phyloP scores from a whole-genome alignment of 2,329 filamentous ascomycete genomes.

The Niveomyces coronatus region DNA sequence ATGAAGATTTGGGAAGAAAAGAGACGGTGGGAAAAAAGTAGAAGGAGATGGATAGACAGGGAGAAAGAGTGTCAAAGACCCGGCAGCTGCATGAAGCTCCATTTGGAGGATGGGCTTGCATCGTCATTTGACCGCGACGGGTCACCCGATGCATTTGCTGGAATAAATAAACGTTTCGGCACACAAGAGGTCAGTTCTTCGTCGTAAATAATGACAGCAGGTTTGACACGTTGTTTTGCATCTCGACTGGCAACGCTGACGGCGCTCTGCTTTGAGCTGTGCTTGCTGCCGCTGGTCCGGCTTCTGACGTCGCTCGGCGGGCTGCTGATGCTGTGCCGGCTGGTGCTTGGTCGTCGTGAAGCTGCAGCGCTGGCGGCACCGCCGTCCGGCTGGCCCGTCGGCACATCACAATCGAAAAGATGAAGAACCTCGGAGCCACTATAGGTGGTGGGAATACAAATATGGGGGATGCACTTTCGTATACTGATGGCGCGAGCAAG shows the following conservation, averaged over 20 bases:
- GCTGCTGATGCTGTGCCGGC: constrained; percentile 8
- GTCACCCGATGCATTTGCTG: constrained; percentile 11
- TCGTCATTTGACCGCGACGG: constrained; percentile 15
- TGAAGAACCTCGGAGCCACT: constrained; percentile 52
- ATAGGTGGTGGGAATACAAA: constrained; percentile 50
- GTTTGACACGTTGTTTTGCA: constrained; percentile 14
- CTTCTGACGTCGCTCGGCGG: constrained; percentile 5
- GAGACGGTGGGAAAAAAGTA: neutral
- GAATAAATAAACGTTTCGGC: constrained; percentile 19
- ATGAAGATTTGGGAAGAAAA: neutral
- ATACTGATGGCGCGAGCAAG: constrained; percentile 45
- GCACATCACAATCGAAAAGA: constrained; percentile 11
- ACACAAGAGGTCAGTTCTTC: constrained; percentile 23
- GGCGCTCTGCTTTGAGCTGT: constrained; percentile 6
- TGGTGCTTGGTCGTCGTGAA: constrained; percentile 1
- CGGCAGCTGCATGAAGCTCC: constrained; percentile 27
- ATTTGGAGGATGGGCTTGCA: constrained; percentile 12
- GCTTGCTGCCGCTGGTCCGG: constrained; percentile 9
- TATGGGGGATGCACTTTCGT: constrained; percentile 43
- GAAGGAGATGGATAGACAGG: neutral
- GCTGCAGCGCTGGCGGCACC: constrained; percentile 1
- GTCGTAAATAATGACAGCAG: constrained; percentile 28
- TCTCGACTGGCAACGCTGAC: constrained; percentile 12
- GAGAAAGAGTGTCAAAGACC: constrained; percentile 18
- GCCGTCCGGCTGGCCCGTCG: constrained; percentile 10